Percentiles rank a stretch among this genome's conserved stretches.
phyloP scores from a whole-genome alignment of 768 basidiomycete genomes.

The Podaxis carcinomalis region DNA sequence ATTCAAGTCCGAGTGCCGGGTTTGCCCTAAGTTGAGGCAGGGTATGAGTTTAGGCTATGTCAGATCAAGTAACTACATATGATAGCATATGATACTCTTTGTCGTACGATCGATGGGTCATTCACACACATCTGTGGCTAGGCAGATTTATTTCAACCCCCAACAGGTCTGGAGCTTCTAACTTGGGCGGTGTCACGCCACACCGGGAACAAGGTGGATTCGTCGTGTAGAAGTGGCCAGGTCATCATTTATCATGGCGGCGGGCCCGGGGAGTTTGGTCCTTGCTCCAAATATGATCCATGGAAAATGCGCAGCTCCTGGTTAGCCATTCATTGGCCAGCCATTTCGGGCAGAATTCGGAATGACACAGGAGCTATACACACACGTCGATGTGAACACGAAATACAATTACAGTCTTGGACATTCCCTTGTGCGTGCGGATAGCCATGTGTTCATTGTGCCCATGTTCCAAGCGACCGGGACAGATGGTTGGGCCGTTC shows the following conservation, averaged over 20 bases:
- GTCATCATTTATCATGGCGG: background rate
- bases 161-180: background rate
- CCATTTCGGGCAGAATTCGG: background rate
- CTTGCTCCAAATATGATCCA: constrained; percentile 6
- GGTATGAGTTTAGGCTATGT: constrained; percentile 1
- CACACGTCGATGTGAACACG: background rate
- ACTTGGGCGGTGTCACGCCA: background rate
- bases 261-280: background rate
- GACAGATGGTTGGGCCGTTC: constrained; percentile 1
- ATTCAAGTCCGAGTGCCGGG: constrained; percentile 3
- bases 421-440: background rate
- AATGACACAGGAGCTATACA: background rate
- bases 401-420: background rate
- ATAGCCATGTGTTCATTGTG: constrained; percentile 1
- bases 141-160: background rate
- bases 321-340: background rate
- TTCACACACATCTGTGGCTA: background rate
- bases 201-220: background rate
- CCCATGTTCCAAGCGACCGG: background rate
- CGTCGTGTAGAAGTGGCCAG: background rate
- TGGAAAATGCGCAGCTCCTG: constrained; percentile 1
- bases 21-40: background rate
- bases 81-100: background rate
- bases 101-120: background rate
- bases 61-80: background rate